A percentile compares a stretch with the other conserved stretches of the same genome.
Evolutionary conservation across 768 basidiomycete genomes (phyloP).

Genomic region (Auricularia sp.): DNA sequence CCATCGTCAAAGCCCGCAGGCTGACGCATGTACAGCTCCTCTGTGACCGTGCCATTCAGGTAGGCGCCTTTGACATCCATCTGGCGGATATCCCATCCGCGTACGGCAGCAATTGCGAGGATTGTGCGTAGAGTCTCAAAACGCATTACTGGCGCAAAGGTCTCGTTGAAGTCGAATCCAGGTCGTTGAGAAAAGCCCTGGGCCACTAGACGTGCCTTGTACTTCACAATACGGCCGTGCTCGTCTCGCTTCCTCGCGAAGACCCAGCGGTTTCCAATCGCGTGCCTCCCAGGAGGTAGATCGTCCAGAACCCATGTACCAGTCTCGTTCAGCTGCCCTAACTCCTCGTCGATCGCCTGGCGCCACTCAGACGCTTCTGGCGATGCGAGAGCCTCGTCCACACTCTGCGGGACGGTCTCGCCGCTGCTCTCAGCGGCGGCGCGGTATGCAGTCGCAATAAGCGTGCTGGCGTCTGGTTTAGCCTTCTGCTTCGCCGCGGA

Average conservation of each 20-base stretch:
- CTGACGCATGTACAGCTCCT: slow-evolving; percentile 31
- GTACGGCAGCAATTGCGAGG: too few relatives aligned
- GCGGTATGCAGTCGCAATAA: background rate
- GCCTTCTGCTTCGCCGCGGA: background rate
- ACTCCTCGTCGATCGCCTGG: slow-evolving; percentile 17
- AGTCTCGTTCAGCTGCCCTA: slow-evolving; percentile 12
- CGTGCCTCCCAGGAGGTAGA: slow-evolving; percentile 10
- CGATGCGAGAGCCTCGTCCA: slow-evolving; percentile 6
- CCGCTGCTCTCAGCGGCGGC: background rate
- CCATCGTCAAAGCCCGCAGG: slow-evolving; percentile 17
- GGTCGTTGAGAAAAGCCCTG: too few relatives aligned
- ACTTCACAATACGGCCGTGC: slow-evolving; percentile 16
- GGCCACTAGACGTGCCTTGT: slow-evolving; percentile 8
- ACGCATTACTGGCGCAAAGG: too few relatives aligned
- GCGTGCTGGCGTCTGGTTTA: background rate
- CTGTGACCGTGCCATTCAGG: slow-evolving; percentile 6
- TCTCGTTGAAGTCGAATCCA: too few relatives aligned
- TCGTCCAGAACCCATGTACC: slow-evolving; percentile 15
- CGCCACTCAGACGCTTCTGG: slow-evolving; percentile 14
- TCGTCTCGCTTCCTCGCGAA: slow-evolving; percentile 14
- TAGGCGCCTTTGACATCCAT: too few relatives aligned
- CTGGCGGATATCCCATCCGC: too few relatives aligned
- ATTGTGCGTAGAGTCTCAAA: too few relatives aligned
- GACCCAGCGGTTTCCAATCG: slow-evolving; percentile 18
- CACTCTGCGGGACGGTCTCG: slow-evolving; percentile 5